phyloP scores from a whole-genome alignment of 2,329 filamentous ascomycete genomes.

The Raffaelea deltoideospora region DNA sequence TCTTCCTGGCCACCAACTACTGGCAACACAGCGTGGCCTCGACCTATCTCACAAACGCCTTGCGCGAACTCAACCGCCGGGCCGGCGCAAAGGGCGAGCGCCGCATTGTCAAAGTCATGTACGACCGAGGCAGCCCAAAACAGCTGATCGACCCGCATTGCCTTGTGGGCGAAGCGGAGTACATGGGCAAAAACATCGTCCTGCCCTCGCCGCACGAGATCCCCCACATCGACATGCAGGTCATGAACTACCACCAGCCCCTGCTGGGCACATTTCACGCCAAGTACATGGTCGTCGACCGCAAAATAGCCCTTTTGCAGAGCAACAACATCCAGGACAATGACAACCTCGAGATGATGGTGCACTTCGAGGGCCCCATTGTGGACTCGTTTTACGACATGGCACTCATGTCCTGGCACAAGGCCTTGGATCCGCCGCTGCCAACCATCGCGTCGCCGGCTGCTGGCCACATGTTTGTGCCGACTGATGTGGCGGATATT shows the following conservation, averaged over 20 bases:
- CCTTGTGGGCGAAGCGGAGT: constrained; percentile 40
- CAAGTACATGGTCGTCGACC: constrained; percentile 66
- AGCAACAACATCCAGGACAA: constrained; percentile 73
- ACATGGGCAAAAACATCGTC: constrained; percentile 39
- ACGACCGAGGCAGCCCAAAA: constrained; percentile 52
- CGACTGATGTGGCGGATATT: constrained; percentile 15
- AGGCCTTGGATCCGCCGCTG: constrained; percentile 41
- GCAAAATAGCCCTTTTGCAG: constrained; percentile 53
- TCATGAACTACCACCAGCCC: constrained; percentile 57
- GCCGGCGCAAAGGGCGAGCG: constrained; percentile 40
- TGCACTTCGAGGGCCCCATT: constrained; percentile 59
- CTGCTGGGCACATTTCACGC: constrained; percentile 61
- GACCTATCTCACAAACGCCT: constrained; percentile 49
- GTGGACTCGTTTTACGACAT: constrained; percentile 65
- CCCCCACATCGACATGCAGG: constrained; percentile 55
- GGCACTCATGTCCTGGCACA: constrained; percentile 58
- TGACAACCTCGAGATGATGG: constrained; percentile 70
- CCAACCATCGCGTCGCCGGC: constrained; percentile 39
- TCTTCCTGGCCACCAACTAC: constrained; percentile 61
- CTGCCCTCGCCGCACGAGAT: constrained; percentile 51
- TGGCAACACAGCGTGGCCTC: constrained; percentile 59
- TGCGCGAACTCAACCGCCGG: constrained; percentile 53
- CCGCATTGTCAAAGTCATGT: constrained; percentile 58
- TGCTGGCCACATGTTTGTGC: no score
- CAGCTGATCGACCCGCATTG: constrained; percentile 54